Conservation (phyloP, 106 monocot genomes). For the Dactylorhiza incarnata region DNA sequence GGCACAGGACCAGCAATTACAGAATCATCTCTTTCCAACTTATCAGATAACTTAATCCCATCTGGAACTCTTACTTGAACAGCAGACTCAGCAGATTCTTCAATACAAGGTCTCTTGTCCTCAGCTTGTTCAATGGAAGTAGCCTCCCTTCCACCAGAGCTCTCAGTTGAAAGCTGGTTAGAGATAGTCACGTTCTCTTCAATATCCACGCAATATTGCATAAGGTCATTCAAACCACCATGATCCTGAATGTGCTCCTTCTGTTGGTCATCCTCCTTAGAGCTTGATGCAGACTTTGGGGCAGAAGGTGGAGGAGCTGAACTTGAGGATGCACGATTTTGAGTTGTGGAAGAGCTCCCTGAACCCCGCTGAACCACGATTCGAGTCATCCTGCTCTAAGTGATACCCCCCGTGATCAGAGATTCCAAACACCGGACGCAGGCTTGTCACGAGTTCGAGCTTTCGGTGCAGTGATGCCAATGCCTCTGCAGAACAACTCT, state of each 20-base stretch:
- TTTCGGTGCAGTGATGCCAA: slow-evolving; percentile 22
- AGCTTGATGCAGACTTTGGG: slow-evolving; percentile 19
- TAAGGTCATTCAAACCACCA: slow-evolving; percentile 12
- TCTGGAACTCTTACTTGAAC: slow-evolving; percentile 8
- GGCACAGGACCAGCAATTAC: slow-evolving; percentile 17
- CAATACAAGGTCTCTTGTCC: slow-evolving; percentile 19
- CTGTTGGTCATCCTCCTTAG: slow-evolving; percentile 63
- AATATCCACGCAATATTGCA: slow-evolving; percentile 14
- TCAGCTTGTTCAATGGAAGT: slow-evolving; percentile 14
- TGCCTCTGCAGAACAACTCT: slow-evolving; percentile 24
- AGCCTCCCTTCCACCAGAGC: slow-evolving; percentile 4
- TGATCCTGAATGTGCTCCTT: slow-evolving; percentile 39
- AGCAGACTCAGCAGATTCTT: slow-evolving; percentile 20
- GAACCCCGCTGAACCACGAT: slow-evolving; percentile 76
- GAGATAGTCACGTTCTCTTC: slow-evolving; percentile 19
- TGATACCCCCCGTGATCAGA: slow-evolving; percentile 18
- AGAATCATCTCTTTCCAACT: slow-evolving; percentile 23
- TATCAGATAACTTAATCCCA: slow-evolving; percentile 1
- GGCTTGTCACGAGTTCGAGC: slow-evolving; percentile 71
- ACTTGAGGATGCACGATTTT: slow-evolving; percentile 30
- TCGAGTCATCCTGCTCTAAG: slow-evolving; percentile 52
- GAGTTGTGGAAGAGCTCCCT: slow-evolving; percentile 51
- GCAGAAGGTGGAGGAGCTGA: slow-evolving; percentile 26
- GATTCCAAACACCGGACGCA: slow-evolving; percentile 9
- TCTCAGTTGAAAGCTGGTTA: slow-evolving; percentile 35